Evolutionary conservation across 148 eudicot genomes (phyloP), one percentile per base, ranked within the genome.

Genomic region (Camellia japonica): DNA sequence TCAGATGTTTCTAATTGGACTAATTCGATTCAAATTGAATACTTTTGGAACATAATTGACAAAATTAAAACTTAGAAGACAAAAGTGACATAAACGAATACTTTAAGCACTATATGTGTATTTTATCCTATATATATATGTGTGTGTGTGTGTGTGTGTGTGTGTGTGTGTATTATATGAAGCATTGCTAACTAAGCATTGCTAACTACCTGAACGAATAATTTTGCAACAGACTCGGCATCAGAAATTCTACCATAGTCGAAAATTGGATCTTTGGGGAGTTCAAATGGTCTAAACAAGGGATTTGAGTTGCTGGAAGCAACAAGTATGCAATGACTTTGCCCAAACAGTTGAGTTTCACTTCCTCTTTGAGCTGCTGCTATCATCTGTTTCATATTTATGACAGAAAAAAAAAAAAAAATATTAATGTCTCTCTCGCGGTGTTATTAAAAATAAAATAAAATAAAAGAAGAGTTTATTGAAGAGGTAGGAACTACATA

Each of bases 241-340:
- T 13, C 62, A 19, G 78, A 7, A 20, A 43, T 18, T 47, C 41
- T 41, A 47, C 61, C 71, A 49, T 58, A 61, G 14, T 51, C 60
- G 16, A 10, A 30, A 38, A 41, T 43, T 41, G 63, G 16, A 4
- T 62, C 18, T 23, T 47, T 30, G 9, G 77, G 82, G 2, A 64
- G 67, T 46, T 71, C 55, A 8, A 72, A 69, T 16, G 62, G 76
- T 72, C 5, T 41, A 71, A 47, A 47, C 44, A 71, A 51, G 3
- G 56, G 77, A 20, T 0, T 20, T 19, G 82, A 78, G 23, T 73
- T 74, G 60, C 62, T 73, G 20, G 78, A 71, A 23, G 82, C 76
- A 11, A 80, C 63, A 80, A 80, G 82, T 23, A 80, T 73, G 78
- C 82, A 80, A 66, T 80, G 82, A 65, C 73, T 43, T 38, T 80